These are phyloP conservation scores for Monosporozyma siamensis DNA, from an alignment of 805 yeast genomes.

Conservation along the genomic window DNA sequence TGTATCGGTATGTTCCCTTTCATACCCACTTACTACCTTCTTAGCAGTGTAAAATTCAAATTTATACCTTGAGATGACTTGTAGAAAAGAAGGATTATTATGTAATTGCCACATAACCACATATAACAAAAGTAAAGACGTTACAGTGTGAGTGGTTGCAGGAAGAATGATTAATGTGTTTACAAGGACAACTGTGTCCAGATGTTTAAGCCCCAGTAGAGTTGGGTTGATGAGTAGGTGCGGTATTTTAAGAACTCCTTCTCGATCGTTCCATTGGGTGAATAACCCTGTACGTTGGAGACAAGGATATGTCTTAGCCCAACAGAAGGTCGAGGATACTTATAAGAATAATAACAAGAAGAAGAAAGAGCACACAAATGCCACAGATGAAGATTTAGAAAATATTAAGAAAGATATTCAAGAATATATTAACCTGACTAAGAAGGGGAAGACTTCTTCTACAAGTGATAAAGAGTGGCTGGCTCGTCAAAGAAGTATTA, in stretches of 20 bases:
- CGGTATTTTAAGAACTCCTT: neutral
- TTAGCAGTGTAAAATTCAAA: too few species aligned
- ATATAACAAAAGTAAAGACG: too few species aligned
- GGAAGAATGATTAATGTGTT: too few species aligned
- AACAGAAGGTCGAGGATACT: neutral
- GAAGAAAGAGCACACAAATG: too few species aligned
- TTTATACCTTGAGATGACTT: too few species aligned
- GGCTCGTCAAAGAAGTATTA: slow-evolving; percentile 16
- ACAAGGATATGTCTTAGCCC: neutral
- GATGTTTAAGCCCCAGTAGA: neutral
- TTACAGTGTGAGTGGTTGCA: too few species aligned
- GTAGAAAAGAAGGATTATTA: too few species aligned
- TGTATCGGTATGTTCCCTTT: too few species aligned
- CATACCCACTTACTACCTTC: too few species aligned
- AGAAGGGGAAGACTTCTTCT: slow-evolving; percentile 7
- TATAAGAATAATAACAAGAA: neutral
- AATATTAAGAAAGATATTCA: slow-evolving; percentile 17
- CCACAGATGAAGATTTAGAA: slow-evolving; percentile 18
- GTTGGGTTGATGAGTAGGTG: neutral
- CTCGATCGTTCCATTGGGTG: neutral
- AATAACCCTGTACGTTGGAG: neutral
- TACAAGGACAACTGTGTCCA: too few species aligned
- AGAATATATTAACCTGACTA: slow-evolving; percentile 15
- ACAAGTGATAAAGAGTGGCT: slow-evolving; percentile 9
- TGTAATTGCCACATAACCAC: too few species aligned